A percentile compares a stretch with the other conserved stretches of the same genome.
Evolutionary conservation across 148 eudicot species (phyloP).

Genomic region (Chenopodium berlandieri): DNA sequence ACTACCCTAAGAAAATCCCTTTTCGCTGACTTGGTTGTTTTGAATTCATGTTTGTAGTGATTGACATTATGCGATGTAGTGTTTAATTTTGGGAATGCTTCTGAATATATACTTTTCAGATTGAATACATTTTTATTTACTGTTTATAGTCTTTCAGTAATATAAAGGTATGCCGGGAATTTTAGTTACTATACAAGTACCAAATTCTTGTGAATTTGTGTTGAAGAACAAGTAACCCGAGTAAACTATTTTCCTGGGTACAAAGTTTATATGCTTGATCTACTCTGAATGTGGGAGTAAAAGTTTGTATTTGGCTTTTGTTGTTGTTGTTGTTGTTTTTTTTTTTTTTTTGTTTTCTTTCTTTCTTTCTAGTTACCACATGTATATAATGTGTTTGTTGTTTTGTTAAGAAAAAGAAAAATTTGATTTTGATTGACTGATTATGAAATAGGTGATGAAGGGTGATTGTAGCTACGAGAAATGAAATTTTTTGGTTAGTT

Average conservation of each 20-base stretch:
- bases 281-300: not conserved
- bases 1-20: not conserved
- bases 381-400: not conserved
- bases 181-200: not conserved
- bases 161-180: not conserved
- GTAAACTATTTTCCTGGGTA: not conserved
- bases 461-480: not conserved
- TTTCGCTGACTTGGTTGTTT: no score
- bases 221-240: not conserved
- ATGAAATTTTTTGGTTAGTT: not conserved
- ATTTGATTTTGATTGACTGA: not conserved
- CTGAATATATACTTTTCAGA: no score
- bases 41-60: no score
- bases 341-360: no score
- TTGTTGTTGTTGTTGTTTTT: no score
- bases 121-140: no score
- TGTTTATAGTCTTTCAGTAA: not conserved
- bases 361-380: no score
- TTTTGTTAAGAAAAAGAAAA: no score
- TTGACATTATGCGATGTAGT: no score
- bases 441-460: not conserved
- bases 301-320: not conserved
- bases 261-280: not conserved
- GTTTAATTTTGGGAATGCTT: no score
- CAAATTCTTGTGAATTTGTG: not conserved